A percentile compares a stretch with the other conserved stretches of the same genome.
phyloP scores from a whole-genome alignment of 129 eudicot species.

The Escallonia rubra region DNA sequence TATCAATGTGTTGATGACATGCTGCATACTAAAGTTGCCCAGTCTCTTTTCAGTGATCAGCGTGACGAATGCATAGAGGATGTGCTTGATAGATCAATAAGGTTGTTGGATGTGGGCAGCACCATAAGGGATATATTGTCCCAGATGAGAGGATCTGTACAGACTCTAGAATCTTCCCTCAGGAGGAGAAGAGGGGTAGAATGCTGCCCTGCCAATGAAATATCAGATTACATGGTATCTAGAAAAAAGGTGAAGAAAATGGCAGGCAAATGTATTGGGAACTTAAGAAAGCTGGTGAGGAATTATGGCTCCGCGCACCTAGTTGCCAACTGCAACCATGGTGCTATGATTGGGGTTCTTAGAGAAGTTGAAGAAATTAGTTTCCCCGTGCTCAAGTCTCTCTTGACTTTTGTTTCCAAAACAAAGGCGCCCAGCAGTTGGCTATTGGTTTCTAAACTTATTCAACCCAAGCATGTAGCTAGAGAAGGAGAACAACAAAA shows the following conservation, averaged over 20 bases:
- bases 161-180: slow-evolving; percentile 8
- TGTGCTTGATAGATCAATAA: slow-evolving; percentile 10
- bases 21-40: slow-evolving; percentile 5
- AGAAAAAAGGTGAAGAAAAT: slow-evolving; percentile 4
- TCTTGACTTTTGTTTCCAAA: background rate
- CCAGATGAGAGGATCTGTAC: slow-evolving; percentile 4
- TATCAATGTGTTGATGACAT: slow-evolving; percentile 10
- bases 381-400: background rate
- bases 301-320: no score
- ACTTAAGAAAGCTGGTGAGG: no score
- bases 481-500: background rate
- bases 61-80: background rate
- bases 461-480: background rate
- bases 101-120: slow-evolving; percentile 12
- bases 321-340: background rate
- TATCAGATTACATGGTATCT: slow-evolving; percentile 5
- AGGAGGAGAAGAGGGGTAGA: slow-evolving; percentile 13
- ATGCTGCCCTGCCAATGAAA: no score
- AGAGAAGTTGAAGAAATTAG: slow-evolving; percentile 8
- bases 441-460: background rate
- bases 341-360: background rate
- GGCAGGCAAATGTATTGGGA: background rate
- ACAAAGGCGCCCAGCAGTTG: background rate
- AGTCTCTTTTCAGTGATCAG: background rate
- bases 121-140: slow-evolving; percentile 6